Conservation (phyloP, 2,329 filamentous ascomycete species). For the Daldinia sp. region DNA sequence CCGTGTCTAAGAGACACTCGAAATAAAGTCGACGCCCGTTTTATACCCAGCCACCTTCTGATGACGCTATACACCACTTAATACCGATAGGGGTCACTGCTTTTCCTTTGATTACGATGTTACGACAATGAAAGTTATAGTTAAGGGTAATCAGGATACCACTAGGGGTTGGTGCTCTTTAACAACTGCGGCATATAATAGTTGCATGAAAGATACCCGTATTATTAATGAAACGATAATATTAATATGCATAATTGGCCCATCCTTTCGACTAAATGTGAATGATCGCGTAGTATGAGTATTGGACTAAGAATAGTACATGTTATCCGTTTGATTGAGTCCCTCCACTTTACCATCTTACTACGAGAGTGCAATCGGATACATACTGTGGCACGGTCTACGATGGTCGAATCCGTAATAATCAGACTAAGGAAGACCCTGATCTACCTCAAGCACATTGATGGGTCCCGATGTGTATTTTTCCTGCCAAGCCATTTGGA, state of each 20-base stretch:
- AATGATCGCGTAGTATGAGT: neutral
- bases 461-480: neutral
- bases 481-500: constrained; percentile 10
- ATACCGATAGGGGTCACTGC: neutral
- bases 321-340: too few species aligned
- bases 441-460: constrained; percentile 3
- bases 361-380: neutral
- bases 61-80: neutral
- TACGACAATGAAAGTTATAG: constrained; percentile 1
- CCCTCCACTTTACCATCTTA: neutral
- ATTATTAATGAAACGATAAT: constrained; percentile 18
- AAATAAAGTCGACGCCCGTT: neutral
- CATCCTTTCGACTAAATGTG: neutral
- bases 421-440: constrained; percentile 6
- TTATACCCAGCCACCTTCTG: neutral
- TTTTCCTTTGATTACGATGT: neutral
- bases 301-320: too few species aligned
- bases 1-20: constrained; percentile 45
- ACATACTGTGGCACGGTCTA: neutral
- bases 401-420: neutral
- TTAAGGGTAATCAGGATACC: constrained; percentile 1
- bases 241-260: neutral
- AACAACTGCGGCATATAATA: constrained; percentile 9
- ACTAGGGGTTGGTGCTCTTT: neutral
- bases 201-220: constrained; percentile 25